These are phyloP conservation scores for Albatrellus sp. DNA, from an alignment of 1,284 basidiomycete species.

Conservation along the genomic window DNA sequence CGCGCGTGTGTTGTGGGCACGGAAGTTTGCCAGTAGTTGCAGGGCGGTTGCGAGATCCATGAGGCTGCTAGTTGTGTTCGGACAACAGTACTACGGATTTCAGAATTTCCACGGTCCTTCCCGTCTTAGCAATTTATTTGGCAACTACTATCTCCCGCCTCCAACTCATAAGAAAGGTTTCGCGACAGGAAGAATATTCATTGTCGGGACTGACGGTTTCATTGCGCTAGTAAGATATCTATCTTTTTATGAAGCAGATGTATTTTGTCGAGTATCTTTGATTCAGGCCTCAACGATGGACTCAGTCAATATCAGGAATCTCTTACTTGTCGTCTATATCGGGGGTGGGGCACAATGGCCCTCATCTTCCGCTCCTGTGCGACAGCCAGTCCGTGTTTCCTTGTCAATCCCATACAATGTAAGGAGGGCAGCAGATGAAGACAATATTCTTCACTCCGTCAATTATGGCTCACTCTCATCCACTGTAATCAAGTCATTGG, in stretches of 20 bases:
- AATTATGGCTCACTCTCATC: conserved; percentile 42
- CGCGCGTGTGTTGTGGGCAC: conserved; percentile 50
- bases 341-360: conserved; percentile 32
- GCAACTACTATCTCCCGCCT: too few species aligned
- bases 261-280: too few species aligned
- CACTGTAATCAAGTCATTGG: conserved; percentile 17
- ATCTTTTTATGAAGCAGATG: too few species aligned
- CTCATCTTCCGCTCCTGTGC: conserved; percentile 17
- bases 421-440: conserved; percentile 34
- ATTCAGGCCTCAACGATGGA: neutral
- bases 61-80: too few species aligned
- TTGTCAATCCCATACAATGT: conserved; percentile 46
- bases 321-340: conserved; percentile 28
- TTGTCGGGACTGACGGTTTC: too few species aligned
- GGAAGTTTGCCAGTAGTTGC: conserved; percentile 57
- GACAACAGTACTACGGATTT: too few species aligned
- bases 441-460: conserved; percentile 47
- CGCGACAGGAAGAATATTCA: too few species aligned
- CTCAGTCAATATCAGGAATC: conserved; percentile 32
- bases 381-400: conserved; percentile 49
- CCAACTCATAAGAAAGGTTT: too few species aligned
- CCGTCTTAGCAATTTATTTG: too few species aligned
- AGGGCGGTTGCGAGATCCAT: conserved; percentile 40
- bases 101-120: too few species aligned
- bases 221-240: too few species aligned